Conservation (phyloP, 345 rosid genomes). For the Brassica carinata region DNA sequence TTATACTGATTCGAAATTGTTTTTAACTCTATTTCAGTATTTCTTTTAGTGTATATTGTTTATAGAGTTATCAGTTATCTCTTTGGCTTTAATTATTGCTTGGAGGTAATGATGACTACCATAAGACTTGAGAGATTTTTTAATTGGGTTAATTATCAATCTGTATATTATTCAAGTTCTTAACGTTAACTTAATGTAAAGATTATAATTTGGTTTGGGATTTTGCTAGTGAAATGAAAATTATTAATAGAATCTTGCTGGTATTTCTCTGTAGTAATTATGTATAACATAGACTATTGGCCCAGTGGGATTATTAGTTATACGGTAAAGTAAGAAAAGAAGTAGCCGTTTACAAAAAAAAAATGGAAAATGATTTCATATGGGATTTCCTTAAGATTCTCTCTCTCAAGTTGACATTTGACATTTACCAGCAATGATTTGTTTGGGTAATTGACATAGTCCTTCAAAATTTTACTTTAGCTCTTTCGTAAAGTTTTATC, state of each 20-base stretch:
- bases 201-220: constrained; percentile 11
- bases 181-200: constrained; percentile 1
- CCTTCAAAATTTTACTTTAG: constrained; percentile 6
- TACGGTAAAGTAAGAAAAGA: background rate
- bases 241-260: constrained; percentile 5
- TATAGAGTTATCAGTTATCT: constrained; percentile 1
- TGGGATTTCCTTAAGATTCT: constrained; percentile 18
- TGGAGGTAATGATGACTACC: constrained; percentile 22
- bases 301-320: background rate
- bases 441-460: constrained; percentile 35
- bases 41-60: background rate
- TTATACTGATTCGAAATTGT: background rate
- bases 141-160: background rate
- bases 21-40: background rate
- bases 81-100: constrained; percentile 15
- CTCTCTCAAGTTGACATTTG: constrained; percentile 33
- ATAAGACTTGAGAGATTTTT: constrained; percentile 10
- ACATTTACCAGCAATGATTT: constrained; percentile 33
- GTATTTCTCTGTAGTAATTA: background rate
- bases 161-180: background rate
- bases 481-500: constrained; percentile 30
- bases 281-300: background rate
- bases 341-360: background rate
- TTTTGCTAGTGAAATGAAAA: constrained; percentile 6
- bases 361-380: background rate